A percentile compares a stretch with the other conserved stretches of the same genome.
Evolutionary conservation across 345 rosid genomes (phyloP).

Genomic region (Syzygium jambos): DNA sequence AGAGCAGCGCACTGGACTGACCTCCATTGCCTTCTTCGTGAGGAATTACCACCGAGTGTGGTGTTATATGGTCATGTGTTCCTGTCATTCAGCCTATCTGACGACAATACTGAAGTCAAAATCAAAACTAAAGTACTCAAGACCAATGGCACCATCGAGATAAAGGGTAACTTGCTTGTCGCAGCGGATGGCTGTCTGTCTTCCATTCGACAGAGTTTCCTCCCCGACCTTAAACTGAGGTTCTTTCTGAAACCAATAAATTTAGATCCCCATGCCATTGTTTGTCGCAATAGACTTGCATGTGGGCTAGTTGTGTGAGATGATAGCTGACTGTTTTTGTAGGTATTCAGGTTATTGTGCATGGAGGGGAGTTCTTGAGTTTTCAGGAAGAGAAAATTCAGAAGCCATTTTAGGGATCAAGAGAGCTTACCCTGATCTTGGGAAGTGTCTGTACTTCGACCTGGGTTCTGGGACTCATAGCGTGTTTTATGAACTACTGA

Average conservation of each 20-base stretch:
- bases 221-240: slow-evolving; percentile 65
- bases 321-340: background rate
- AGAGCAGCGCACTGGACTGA: slow-evolving; percentile 81
- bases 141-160: slow-evolving; percentile 35
- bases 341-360: slow-evolving; percentile 87
- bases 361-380: slow-evolving; percentile 77
- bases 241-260: slow-evolving; percentile 2
- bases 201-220: slow-evolving; percentile 46
- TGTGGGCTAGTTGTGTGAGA: background rate
- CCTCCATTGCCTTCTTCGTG: slow-evolving; percentile 47
- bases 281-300: background rate
- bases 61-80: slow-evolving; percentile 60
- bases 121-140: slow-evolving; percentile 39
- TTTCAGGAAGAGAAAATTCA: slow-evolving; percentile 39
- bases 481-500: slow-evolving; percentile 52
- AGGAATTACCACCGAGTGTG: slow-evolving; percentile 32
- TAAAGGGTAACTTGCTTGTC: slow-evolving; percentile 54
- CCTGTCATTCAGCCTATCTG: slow-evolving; percentile 42
- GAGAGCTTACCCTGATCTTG: slow-evolving; percentile 52
- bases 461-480: slow-evolving; percentile 34
- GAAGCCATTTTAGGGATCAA: slow-evolving; percentile 33
- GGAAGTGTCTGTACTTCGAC: slow-evolving; percentile 63
- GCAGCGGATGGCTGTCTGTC: slow-evolving; percentile 85
- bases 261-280: background rate
- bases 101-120: slow-evolving; percentile 28